These are phyloP conservation scores for Boletus rufocinnamomeus DNA, from an alignment of 768 basidiomycete genomes.

Conservation along the genomic window DNA sequence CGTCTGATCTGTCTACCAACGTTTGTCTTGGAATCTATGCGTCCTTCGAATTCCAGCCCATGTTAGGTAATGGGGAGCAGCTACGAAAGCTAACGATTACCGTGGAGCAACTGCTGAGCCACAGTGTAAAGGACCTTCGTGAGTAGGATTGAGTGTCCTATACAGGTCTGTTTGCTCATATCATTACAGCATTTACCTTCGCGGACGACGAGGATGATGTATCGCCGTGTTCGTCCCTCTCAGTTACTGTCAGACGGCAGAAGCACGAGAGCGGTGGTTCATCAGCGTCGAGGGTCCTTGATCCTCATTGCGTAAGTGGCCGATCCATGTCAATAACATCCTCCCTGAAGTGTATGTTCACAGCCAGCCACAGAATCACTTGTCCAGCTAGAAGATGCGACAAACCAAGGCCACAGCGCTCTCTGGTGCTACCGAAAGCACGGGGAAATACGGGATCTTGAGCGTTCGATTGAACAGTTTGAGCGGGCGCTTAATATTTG, in stretches of 20 bases:
- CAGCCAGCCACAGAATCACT: background rate
- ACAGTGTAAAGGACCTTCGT: background rate
- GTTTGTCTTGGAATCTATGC: background rate
- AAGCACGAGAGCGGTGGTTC: background rate
- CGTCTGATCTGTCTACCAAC: background rate
- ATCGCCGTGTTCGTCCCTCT: background rate
- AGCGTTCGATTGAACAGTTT: background rate
- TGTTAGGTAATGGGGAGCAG: background rate
- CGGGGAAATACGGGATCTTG: background rate
- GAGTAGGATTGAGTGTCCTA: background rate
- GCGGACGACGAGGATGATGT: background rate
- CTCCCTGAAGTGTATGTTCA: background rate
- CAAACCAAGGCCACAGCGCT: background rate
- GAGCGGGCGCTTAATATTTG: background rate
- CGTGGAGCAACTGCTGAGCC: background rate
- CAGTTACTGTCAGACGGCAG: background rate
- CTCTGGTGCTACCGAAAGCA: background rate
- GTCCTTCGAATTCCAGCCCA: background rate
- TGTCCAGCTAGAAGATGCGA: background rate
- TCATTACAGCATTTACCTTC: background rate
- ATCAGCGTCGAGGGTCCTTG: background rate
- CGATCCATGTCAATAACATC: background rate
- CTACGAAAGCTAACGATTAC: background rate
- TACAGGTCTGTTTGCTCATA: background rate
- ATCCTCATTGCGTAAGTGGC: background rate